A percentile compares a stretch with the other conserved stretches of the same genome.
phyloP scores from a whole-genome alignment of 73 alveolate genomes.

The Urostyla sp. region DNA sequence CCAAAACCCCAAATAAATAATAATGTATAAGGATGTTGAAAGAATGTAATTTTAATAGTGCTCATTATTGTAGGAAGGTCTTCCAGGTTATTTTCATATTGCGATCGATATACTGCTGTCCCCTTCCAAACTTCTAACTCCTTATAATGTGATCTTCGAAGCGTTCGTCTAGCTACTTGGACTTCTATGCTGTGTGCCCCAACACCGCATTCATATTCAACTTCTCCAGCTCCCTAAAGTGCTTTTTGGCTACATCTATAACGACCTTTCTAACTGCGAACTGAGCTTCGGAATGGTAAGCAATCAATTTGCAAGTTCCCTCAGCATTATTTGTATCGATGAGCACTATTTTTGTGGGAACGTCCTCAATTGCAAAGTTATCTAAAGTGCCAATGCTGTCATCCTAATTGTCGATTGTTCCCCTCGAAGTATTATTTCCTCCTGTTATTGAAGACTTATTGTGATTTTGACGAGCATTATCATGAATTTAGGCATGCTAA shows the following conservation, averaged over 20 bases:
- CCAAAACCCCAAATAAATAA: too few relatives aligned
- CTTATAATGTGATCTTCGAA: slow-evolving; percentile 45
- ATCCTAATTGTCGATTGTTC: not conserved
- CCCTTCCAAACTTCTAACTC: slow-evolving; percentile 37
- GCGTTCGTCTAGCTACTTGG: slow-evolving; percentile 56
- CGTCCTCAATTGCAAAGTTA: slow-evolving; percentile 54
- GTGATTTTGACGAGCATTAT: too few relatives aligned
- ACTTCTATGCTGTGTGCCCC: slow-evolving; percentile 53
- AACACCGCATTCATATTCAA: slow-evolving; percentile 45
- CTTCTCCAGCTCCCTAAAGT: slow-evolving; percentile 68
- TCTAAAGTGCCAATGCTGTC: slow-evolving; percentile 1
- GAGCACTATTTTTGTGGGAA: slow-evolving; percentile 68
- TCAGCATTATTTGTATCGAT: slow-evolving; percentile 20
- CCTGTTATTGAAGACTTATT: too few relatives aligned
- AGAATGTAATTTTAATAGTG: not conserved
- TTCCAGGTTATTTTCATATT: slow-evolving; percentile 35
- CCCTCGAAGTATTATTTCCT: too few relatives aligned
- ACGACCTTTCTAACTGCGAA: slow-evolving; percentile 55
- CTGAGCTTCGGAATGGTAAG: slow-evolving; percentile 68
- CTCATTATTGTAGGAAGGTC: slow-evolving; percentile 52
- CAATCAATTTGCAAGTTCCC: slow-evolving; percentile 33
- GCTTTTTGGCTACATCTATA: slow-evolving; percentile 67
- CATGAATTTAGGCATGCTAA: too few relatives aligned
- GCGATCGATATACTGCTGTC: slow-evolving; percentile 34
- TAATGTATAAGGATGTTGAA: too few relatives aligned